phyloP scores from a whole-genome alignment of 176 grass and related monocot species.

The Chloris gayana region DNA sequence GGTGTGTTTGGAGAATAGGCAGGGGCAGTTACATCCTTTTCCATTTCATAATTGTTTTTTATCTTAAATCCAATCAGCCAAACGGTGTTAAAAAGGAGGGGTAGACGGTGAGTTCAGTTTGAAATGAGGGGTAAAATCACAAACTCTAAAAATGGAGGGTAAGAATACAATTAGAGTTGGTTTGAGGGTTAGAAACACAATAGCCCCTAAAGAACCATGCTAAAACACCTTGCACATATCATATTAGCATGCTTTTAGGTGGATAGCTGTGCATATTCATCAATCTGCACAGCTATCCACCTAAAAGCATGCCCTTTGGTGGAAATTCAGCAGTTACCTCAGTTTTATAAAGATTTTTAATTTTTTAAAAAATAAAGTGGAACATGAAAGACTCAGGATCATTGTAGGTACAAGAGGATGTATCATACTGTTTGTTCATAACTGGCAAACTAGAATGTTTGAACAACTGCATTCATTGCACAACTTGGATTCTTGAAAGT shows the following conservation, averaged over 20 bases:
- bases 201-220: neutral
- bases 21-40: too few species aligned
- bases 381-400: neutral
- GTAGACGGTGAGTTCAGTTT: too few species aligned
- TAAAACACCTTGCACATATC: neutral
- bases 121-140: too few species aligned
- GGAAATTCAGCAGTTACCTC: neutral
- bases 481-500: neutral
- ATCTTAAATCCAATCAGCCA: too few species aligned
- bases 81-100: too few species aligned
- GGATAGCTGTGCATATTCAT: too few species aligned
- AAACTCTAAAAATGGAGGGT: too few species aligned
- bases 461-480: neutral
- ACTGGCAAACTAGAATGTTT: neutral
- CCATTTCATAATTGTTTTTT: too few species aligned
- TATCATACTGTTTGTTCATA: neutral
- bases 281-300: neutral
- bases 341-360: neutral
- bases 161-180: too few species aligned
- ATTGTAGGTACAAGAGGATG: neutral
- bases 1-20: too few species aligned
- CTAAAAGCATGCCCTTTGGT: conserved; percentile 1
- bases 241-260: neutral
- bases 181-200: too few species aligned
- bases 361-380: neutral